phyloP scores from a whole-genome alignment of 371 early-diverging fungal species.

The Conidiobolus incongruus region DNA sequence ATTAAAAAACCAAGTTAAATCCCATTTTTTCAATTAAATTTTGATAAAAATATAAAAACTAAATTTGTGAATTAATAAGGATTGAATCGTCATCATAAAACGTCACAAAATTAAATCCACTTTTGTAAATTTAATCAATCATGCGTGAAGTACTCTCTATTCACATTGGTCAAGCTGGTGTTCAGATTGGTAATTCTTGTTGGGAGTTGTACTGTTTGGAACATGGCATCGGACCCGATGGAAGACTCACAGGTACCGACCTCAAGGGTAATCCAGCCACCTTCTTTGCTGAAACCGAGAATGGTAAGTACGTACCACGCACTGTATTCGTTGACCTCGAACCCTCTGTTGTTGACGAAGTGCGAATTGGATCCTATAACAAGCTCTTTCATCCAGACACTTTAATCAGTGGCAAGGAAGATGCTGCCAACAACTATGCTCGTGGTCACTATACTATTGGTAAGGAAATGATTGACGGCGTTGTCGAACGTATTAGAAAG shows the following conservation, averaged over 20 bases:
- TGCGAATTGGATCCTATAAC: constrained; percentile 60
- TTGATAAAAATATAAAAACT: too few relatives aligned
- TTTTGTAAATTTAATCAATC: constrained; percentile 80
- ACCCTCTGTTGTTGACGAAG: too few relatives aligned
- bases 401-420: constrained; percentile 97
- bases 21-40: too few relatives aligned
- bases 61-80: too few relatives aligned
- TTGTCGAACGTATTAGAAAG: constrained; percentile 92
- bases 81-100: too few relatives aligned
- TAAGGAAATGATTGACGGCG: constrained; percentile 91
- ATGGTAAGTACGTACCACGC: constrained; percentile 92
- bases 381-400: constrained; percentile 96
- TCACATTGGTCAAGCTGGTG: constrained; percentile 92
- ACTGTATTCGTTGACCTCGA: constrained; percentile 13
- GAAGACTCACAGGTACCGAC: constrained; percentile 15
- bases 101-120: neutral
- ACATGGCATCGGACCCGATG: constrained; percentile 53
- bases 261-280: too few relatives aligned
- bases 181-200: constrained; percentile 96
- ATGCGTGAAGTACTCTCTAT: constrained; percentile 85
- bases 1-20: too few relatives aligned
- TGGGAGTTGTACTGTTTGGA: constrained; percentile 97
- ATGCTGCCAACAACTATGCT: constrained; percentile 99
- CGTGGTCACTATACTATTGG: constrained; percentile 99
- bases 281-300: constrained; percentile 92